phyloP scores from a whole-genome alignment of 225 moss, liverwort and hornwort species.

The Climacium dendroides region DNA sequence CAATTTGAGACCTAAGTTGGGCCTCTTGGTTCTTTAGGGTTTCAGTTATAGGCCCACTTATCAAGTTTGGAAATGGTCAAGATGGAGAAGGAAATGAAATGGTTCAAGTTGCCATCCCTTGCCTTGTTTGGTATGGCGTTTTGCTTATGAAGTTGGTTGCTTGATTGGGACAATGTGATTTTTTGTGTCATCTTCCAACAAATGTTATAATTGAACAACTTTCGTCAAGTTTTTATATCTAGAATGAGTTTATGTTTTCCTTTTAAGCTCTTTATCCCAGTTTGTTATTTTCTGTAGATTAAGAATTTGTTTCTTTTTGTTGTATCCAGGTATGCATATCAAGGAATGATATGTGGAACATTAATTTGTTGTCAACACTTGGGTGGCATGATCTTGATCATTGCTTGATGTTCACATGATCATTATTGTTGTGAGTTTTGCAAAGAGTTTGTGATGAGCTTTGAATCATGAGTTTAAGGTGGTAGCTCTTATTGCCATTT shows the following conservation, averaged over 20 bases:
- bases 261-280: rapidly evolving
- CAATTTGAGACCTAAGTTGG: neutral
- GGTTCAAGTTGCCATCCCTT: neutral
- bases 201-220: too few relatives aligned
- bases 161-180: neutral
- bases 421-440: neutral
- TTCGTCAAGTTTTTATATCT: neutral
- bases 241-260: rapidly evolving
- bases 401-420: neutral
- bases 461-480: neutral
- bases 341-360: neutral
- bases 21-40: neutral
- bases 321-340: rapidly evolving
- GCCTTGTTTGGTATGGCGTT: neutral
- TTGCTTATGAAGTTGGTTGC: rapidly evolving
- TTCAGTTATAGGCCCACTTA: rapidly evolving
- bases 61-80: rapidly evolving
- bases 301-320: neutral
- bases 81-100: neutral
- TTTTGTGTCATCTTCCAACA: rapidly evolving
- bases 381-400: neutral
- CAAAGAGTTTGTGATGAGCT: neutral
- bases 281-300: neutral
- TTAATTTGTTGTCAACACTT: neutral
- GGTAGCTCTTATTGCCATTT: neutral